Percentiles rank a stretch among this genome's conserved stretches.
Conservation (phyloP, 768 basidiomycete genomes). For the Tubosaeta brunneosetosa region DNA sequence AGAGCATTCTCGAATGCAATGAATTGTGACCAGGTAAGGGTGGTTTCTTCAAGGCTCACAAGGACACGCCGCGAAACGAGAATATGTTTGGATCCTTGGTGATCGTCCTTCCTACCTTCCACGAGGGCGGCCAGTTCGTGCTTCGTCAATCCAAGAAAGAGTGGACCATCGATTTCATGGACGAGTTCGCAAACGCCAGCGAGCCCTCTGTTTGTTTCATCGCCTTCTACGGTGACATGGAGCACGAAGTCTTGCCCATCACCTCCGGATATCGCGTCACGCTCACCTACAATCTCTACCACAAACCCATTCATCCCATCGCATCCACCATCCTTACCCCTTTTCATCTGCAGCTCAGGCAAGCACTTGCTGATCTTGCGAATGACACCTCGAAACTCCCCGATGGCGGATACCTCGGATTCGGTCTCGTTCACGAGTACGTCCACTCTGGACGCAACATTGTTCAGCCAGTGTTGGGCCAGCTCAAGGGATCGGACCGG, state of each 20-base stretch:
- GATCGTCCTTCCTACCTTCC: conserved; percentile 40
- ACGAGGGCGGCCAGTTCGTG: conserved; percentile 14
- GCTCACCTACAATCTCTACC: background rate
- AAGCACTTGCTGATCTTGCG: background rate
- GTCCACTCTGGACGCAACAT: background rate
- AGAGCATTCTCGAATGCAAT: conserved; percentile 5
- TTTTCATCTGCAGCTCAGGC: background rate
- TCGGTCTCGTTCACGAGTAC: background rate
- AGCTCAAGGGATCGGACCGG: background rate
- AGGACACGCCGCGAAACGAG: conserved; percentile 42
- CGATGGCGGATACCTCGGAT: conserved; percentile 5
- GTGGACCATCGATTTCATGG: no score
- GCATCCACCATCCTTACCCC: background rate
- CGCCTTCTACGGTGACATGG: conserved; percentile 36
- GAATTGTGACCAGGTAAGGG: conserved; percentile 12
- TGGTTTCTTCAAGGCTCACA: conserved; percentile 47
- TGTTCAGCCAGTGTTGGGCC: background rate
- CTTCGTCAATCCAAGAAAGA: no score
- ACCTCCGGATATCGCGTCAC: background rate
- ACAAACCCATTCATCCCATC: background rate
- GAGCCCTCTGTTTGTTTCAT: conserved; percentile 28
- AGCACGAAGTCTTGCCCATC: conserved; percentile 17
- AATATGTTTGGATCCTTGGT: conserved; percentile 17
- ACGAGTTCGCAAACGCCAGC: no score
- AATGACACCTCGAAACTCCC: background rate